These are phyloP conservation scores for Coemansia sp. DNA, from an alignment of 192 early-diverging fungal genomes.

Conservation along the genomic window DNA sequence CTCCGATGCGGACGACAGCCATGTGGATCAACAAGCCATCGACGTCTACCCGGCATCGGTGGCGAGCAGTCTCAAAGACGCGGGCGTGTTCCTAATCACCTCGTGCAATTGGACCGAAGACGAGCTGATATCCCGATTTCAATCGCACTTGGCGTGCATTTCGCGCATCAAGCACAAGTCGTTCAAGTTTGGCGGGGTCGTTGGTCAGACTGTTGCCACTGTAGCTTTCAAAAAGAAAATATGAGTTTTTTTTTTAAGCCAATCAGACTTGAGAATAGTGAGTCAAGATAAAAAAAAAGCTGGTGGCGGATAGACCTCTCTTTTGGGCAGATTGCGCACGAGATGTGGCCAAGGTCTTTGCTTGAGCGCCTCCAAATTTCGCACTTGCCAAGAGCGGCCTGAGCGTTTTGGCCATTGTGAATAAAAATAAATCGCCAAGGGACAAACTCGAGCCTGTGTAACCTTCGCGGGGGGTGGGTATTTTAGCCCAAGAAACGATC, in stretches of 20 bases:
- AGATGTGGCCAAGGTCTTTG: too few species aligned
- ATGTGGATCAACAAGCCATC: slow-evolving; percentile 53
- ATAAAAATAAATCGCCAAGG: too few species aligned
- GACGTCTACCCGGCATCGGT: slow-evolving; percentile 62
- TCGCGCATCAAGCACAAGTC: slow-evolving; percentile 77
- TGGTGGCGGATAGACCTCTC: too few species aligned
- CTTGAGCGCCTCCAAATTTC: too few species aligned
- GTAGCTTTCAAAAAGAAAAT: slow-evolving; percentile 60
- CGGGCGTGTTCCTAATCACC: slow-evolving; percentile 74
- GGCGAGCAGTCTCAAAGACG: slow-evolving; percentile 57
- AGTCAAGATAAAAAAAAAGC: too few species aligned
- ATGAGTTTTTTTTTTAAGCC: slow-evolving; percentile 1
- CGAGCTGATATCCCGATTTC: slow-evolving; percentile 63
- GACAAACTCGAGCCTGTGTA: too few species aligned
- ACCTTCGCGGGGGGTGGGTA: too few species aligned
- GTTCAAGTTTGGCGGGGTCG: slow-evolving; percentile 84
- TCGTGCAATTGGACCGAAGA: slow-evolving; percentile 93
- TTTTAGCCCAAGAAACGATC: too few species aligned
- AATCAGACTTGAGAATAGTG: too few species aligned
- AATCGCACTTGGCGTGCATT: slow-evolving; percentile 60
- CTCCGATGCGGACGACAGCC: slow-evolving; percentile 16
- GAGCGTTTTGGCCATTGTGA: too few species aligned
- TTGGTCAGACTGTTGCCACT: slow-evolving; percentile 85
- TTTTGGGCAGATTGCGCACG: too few species aligned
- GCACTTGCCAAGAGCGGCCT: too few species aligned